phyloP scores from a whole-genome alignment of 2,329 filamentous ascomycete species.

The Phyllosticta ampelicida region DNA sequence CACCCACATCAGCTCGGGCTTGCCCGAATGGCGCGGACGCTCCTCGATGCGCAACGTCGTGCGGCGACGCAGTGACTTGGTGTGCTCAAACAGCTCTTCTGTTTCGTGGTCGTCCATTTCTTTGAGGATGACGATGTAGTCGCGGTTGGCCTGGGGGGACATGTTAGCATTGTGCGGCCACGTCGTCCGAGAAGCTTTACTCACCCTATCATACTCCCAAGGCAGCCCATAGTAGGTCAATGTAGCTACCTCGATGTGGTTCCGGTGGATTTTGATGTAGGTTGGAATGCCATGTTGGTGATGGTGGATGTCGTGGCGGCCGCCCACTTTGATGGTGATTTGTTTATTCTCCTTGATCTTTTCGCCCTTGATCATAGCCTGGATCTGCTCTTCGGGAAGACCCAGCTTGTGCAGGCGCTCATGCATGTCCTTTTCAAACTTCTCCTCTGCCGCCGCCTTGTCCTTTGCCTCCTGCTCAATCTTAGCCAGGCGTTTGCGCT shows the following conservation, averaged over 20 bases:
- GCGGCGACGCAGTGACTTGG: slow-evolving; percentile 32
- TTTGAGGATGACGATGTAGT: slow-evolving; percentile 40
- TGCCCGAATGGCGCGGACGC: slow-evolving; percentile 23
- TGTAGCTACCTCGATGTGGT: slow-evolving; percentile 37
- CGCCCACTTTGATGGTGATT: slow-evolving; percentile 18
- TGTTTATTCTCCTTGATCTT: slow-evolving; percentile 25
- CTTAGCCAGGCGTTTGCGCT: slow-evolving; percentile 30
- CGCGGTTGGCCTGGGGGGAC: slow-evolving; percentile 27
- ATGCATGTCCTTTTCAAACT: slow-evolving; percentile 36
- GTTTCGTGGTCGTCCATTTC: slow-evolving; percentile 40
- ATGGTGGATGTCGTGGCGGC: slow-evolving; percentile 9
- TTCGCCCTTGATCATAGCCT: slow-evolving; percentile 37
- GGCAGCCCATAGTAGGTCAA: slow-evolving; percentile 38
- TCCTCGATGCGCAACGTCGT: slow-evolving; percentile 33
- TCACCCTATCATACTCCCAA: slow-evolving; percentile 38
- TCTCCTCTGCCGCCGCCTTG: slow-evolving; percentile 29
- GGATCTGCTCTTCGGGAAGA: slow-evolving; percentile 38
- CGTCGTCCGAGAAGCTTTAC: slow-evolving; percentile 13
- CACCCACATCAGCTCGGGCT: slow-evolving; percentile 37
- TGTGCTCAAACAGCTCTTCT: slow-evolving; percentile 41
- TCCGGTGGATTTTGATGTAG: slow-evolving; percentile 37
- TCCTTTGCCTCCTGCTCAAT: slow-evolving; percentile 31
- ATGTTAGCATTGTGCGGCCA: neutral
- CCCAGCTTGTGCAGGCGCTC: slow-evolving; percentile 34
- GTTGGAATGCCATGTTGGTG: slow-evolving; percentile 26